These are phyloP conservation scores for Sarocladium oryzae DNA, from an alignment of 2,329 filamentous ascomycete genomes.

Conservation along the genomic window DNA sequence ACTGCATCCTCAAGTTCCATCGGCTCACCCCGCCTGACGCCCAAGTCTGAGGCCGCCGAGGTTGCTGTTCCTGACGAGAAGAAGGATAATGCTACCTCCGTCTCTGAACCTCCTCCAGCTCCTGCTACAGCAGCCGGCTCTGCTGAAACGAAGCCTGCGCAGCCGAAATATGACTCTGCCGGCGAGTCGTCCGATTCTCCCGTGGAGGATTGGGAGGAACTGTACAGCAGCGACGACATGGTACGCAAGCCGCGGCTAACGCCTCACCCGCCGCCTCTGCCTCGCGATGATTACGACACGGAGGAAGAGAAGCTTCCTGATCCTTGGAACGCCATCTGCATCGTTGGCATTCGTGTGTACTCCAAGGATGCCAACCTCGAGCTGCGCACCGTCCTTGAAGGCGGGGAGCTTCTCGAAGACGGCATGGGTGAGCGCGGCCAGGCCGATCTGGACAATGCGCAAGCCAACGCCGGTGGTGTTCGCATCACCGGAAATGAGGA, in stretches of 20 bases:
- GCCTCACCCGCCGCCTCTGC: constrained; percentile 26
- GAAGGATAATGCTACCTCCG: constrained; percentile 28
- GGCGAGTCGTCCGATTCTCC: constrained; percentile 55
- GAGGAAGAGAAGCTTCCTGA: constrained; percentile 51
- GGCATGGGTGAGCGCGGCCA: constrained; percentile 53
- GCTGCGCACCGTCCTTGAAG: constrained; percentile 50
- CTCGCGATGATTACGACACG: constrained; percentile 38
- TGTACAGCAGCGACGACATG: constrained; percentile 54
- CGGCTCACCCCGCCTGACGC: constrained; percentile 25
- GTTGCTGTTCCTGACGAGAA: constrained; percentile 17
- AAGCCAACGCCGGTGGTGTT: constrained; percentile 47
- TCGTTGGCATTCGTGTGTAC: constrained; percentile 56
- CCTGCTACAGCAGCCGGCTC: constrained; percentile 10
- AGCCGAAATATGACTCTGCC: constrained; percentile 35
- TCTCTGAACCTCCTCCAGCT: constrained; percentile 18
- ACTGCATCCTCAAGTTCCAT: constrained; percentile 24
- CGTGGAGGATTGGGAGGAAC: constrained; percentile 51
- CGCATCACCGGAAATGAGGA: constrained; percentile 18
- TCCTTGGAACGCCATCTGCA: constrained; percentile 57
- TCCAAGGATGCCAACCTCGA: constrained; percentile 49
- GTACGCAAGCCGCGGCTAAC: constrained; percentile 41
- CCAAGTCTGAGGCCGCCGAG: constrained; percentile 23
- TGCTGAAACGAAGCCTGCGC: constrained; percentile 10
- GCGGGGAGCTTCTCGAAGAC: constrained; percentile 44
- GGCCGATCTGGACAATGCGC: constrained; percentile 50